Evolutionary conservation across 306 rosid species (phyloP).

Genomic region (Rosa chinensis): DNA sequence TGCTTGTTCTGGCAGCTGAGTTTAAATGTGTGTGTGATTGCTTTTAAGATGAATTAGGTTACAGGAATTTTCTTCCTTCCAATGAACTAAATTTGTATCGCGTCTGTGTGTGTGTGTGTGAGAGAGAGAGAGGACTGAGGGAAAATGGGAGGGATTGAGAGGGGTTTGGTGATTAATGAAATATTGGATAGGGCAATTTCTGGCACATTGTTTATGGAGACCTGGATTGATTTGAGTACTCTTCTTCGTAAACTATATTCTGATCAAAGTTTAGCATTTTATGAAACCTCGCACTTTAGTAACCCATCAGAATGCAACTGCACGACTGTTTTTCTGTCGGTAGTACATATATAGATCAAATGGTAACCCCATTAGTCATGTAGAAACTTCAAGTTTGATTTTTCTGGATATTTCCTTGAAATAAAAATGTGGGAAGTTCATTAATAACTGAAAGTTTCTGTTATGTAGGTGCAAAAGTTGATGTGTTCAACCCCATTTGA

Average conservation of each 20-base stretch:
- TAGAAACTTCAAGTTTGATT: conserved; percentile 4
- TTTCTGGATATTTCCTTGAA: not conserved
- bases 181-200: not conserved
- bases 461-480: conserved; percentile 73
- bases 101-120: not conserved
- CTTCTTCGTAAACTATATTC: not conserved
- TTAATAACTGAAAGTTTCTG: not conserved
- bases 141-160: conserved; percentile 1
- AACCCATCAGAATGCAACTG: not conserved
- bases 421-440: not conserved
- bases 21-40: not conserved
- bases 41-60: not conserved
- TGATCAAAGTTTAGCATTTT: not conserved
- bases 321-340: too few species aligned
- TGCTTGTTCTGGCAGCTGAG: not conserved
- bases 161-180: not conserved
- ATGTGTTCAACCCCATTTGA: conserved; percentile 77
- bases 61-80: conserved; percentile 1
- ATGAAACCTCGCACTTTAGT: not conserved
- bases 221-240: not conserved
- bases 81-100: not conserved
- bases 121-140: not conserved
- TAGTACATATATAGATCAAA: not conserved
- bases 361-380: not conserved
- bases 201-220: not conserved